phyloP scores from a whole-genome alignment of 2,329 filamentous ascomycete species.

The Lasiodiplodia gonubiensis region DNA sequence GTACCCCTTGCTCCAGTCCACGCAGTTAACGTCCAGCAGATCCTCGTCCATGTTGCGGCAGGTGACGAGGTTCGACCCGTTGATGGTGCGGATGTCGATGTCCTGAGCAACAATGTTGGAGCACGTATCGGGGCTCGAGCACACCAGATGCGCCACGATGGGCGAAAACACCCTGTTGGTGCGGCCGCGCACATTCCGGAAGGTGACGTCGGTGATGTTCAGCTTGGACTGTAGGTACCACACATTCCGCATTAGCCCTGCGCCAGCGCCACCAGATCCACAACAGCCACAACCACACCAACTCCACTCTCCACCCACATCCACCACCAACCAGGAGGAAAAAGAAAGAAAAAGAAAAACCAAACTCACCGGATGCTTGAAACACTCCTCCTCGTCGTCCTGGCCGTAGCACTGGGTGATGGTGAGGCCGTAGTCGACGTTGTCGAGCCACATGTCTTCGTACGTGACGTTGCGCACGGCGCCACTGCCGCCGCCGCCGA shows the following conservation, averaged over 20 bases:
- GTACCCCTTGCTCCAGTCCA: slow-evolving; percentile 19
- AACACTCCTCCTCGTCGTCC: slow-evolving; percentile 57
- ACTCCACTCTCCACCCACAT: background rate
- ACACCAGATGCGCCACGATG: slow-evolving; percentile 51
- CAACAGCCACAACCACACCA: background rate
- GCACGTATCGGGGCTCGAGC: slow-evolving; percentile 54
- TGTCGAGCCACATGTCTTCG: slow-evolving; percentile 63
- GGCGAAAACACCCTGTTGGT: slow-evolving; percentile 54
- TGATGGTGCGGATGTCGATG: slow-evolving; percentile 57
- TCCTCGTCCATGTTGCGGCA: slow-evolving; percentile 7
- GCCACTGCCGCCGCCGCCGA: slow-evolving; percentile 43
- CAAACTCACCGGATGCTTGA: slow-evolving; percentile 12
- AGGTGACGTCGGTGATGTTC: slow-evolving; percentile 61
- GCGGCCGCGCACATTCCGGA: slow-evolving; percentile 62
- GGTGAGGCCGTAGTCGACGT: slow-evolving; percentile 69
- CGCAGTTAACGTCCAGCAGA: background rate
- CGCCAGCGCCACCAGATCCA: slow-evolving; percentile 51
- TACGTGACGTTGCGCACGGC: slow-evolving; percentile 71
- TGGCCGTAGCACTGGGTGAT: slow-evolving; percentile 70
- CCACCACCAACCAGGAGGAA: too few relatives aligned
- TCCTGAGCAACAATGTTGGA: slow-evolving; percentile 60
- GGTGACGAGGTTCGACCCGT: slow-evolving; percentile 3
- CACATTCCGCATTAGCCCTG: slow-evolving; percentile 41
- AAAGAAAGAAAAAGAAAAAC: background rate
- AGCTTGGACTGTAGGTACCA: slow-evolving; percentile 55